phyloP scores from a whole-genome alignment of 257 asterid genomes.

The Nicotiana paniculata region DNA sequence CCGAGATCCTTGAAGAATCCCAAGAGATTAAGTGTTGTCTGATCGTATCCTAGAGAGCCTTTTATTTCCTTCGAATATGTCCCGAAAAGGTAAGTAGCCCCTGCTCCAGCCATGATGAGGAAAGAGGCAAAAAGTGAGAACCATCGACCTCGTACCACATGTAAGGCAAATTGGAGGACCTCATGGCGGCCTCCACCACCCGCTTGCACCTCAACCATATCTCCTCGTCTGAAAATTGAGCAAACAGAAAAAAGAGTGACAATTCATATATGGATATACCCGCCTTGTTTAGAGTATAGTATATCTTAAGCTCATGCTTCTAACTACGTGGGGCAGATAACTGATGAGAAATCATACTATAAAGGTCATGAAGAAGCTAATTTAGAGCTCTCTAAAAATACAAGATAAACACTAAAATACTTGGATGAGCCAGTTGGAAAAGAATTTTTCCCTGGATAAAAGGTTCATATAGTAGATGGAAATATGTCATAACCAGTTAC shows the following conservation, averaged over 20 bases:
- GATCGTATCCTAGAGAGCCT: constrained; percentile 25
- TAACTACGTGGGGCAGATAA: neutral
- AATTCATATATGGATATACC: no score
- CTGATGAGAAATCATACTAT: neutral
- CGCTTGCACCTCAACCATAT: neutral
- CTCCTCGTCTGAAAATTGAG: neutral
- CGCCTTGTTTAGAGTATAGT: no score
- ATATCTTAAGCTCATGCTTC: neutral
- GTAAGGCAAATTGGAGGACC: constrained; percentile 2
- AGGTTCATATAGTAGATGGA: neutral
- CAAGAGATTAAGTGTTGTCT: constrained; percentile 25
- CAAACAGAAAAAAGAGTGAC: neutral
- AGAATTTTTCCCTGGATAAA: neutral
- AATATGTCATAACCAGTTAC: neutral
- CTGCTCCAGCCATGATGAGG: constrained; percentile 27
- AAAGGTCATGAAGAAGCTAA: neutral
- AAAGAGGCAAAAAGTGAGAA: constrained; percentile 29
- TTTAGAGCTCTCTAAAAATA: neutral
- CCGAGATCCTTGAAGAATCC: constrained; percentile 30
- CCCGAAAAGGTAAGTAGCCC: constrained; percentile 36
- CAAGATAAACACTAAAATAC: neutral
- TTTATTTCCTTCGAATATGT: constrained; percentile 30
- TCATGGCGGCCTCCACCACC: neutral
- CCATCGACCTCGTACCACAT: constrained; percentile 29
- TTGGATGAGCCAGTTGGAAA: neutral